Evolutionary conservation across 352 stramenopile genomes (phyloP), one percentile per base, ranked within the genome.

Genomic region (Elongisporangium prolatum): DNA sequence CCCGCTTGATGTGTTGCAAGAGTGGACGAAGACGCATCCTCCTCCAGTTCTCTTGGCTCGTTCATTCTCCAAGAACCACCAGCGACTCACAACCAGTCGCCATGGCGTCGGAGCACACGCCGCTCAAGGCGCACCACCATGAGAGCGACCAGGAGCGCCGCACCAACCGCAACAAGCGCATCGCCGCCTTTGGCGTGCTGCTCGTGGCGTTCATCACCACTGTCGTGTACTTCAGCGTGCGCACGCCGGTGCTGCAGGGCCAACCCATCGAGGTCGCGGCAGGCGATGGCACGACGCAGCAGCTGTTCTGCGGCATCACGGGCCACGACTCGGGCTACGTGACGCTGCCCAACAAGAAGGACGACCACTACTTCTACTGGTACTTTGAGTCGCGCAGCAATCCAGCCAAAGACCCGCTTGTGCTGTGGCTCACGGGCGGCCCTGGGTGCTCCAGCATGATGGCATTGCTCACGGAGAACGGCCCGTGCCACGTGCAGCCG

Each of bases 321-420:
- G 74, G 84, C 25, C 67, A 78, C 25, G 69, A 86, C 47, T 69
- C 78, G 0, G 78, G 75, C 2, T 88, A 85, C 63, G 72, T 88
- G 49, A 71, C 77, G 57, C 67, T 89, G 2, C 60, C 75, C 52
- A 83, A 86, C 72, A 86, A 85, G 64, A 65, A 81, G 53, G 76
- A 84, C 54, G 78, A 87, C 61, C 60, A 88, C 44, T 90, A 90
- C 64, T 88, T 88, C 59, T 90, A 87, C 52, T 90, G 80, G 80
- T 87, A 80, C 65, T 85, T 84, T 57, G 75, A 86, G 62, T 88
- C 80, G 0, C 69, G 75, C 17, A 67, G 60, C 16, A 60, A 75
- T 21, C 74, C 75, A 14, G 54, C 22, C 13, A 84, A 53, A 2
- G 80, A 87, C 59, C 80, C 80, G 16, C 65, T 88, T 1, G 64